These are phyloP conservation scores for Zygnema circumcarinatum DNA, from an alignment of 139 green algal genomes.

Conservation along the genomic window DNA sequence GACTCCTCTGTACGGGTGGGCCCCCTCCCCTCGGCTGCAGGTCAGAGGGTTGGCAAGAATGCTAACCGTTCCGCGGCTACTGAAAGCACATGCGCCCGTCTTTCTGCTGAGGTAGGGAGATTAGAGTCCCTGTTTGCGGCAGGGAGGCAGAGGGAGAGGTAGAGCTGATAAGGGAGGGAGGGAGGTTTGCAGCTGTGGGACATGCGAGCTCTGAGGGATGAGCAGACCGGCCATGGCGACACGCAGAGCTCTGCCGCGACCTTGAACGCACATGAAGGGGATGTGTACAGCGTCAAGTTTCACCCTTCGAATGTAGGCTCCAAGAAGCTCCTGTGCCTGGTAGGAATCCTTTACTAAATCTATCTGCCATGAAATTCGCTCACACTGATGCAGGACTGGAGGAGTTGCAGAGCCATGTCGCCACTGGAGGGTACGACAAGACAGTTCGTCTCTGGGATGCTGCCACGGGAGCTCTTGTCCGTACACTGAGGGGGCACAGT, in stretches of 20 bases:
- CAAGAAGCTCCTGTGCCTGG: background rate
- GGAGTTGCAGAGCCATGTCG: conserved; percentile 35
- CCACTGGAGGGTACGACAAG: conserved; percentile 84
- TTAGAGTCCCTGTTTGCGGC: no score
- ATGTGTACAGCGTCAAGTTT: conserved; percentile 35
- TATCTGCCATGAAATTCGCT: no score
- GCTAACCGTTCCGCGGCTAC: no score
- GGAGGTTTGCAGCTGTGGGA: conserved; percentile 10
- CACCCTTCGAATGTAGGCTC: conserved; percentile 20
- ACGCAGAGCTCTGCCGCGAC: background rate
- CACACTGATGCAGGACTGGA: no score
- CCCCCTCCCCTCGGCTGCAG: background rate
- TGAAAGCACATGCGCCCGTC: no score
- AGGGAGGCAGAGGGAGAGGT: no score
- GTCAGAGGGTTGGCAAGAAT: no score
- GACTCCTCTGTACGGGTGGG: background rate
- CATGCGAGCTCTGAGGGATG: background rate
- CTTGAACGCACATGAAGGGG: conserved; percentile 18
- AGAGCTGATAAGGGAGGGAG: no score
- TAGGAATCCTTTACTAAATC: no score
- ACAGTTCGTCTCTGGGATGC: conserved; percentile 83
- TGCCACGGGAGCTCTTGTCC: conserved; percentile 16
- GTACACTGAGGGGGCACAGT: conserved; percentile 33
- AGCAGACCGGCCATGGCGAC: background rate
- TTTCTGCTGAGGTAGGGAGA: no score